These are phyloP conservation scores for Leccinum boreale DNA, from an alignment of 768 basidiomycete species.

Conservation along the genomic window DNA sequence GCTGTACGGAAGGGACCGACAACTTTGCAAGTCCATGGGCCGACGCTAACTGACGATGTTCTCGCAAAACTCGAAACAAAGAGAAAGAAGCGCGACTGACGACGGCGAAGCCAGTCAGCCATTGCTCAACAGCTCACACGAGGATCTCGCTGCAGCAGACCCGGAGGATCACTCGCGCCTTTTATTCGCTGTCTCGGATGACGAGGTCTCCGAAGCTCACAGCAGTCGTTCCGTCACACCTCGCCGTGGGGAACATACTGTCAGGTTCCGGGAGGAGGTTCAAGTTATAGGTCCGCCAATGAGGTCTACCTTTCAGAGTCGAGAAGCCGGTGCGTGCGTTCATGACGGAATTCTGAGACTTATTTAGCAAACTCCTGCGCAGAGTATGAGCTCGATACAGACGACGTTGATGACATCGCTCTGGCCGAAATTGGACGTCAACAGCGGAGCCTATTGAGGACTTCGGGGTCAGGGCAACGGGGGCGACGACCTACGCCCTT, in stretches of 20 bases:
- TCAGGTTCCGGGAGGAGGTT: slow-evolving; percentile 67
- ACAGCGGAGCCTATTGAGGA: slow-evolving; percentile 20
- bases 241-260: slow-evolving; percentile 42
- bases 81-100: slow-evolving; percentile 21
- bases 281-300: slow-evolving; percentile 66
- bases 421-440: slow-evolving; percentile 30
- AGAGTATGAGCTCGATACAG: slow-evolving; percentile 85
- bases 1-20: background rate
- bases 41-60: slow-evolving; percentile 23
- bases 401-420: slow-evolving; percentile 66
- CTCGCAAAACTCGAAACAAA: slow-evolving; percentile 28
- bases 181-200: slow-evolving; percentile 54
- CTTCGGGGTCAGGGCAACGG: slow-evolving; percentile 33
- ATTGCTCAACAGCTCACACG: slow-evolving; percentile 47
- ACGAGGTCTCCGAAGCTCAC: slow-evolving; percentile 47
- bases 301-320: slow-evolving; percentile 69
- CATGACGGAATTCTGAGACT: slow-evolving; percentile 7
- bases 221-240: slow-evolving; percentile 32
- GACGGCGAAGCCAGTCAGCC: slow-evolving; percentile 52
- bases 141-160: slow-evolving; percentile 35
- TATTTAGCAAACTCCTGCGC: slow-evolving; percentile 9
- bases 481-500: slow-evolving; percentile 66
- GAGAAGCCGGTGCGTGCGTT: slow-evolving; percentile 77
- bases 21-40: slow-evolving; percentile 17
- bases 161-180: slow-evolving; percentile 26